Conservation (phyloP, 805 yeast genomes). For the Saccharomycopsis sp. region DNA sequence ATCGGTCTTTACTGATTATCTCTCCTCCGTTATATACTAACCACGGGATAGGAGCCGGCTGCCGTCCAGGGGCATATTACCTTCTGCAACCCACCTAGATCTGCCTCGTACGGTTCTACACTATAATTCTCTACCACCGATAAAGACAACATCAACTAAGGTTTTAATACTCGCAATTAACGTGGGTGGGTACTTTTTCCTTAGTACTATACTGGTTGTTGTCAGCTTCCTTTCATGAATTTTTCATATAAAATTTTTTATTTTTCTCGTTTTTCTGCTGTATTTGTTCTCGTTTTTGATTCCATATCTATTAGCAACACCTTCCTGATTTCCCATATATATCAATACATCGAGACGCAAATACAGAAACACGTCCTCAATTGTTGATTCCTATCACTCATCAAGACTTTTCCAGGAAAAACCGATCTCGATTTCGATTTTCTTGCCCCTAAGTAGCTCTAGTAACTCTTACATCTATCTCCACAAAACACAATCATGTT, state of each 20-base stretch:
- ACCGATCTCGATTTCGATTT: neutral
- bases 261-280: neutral
- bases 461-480: too few species aligned
- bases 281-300: neutral
- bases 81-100: too few species aligned
- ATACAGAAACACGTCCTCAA: neutral
- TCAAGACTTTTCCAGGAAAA: neutral
- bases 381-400: neutral
- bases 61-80: too few species aligned
- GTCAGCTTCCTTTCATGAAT: slow-evolving; percentile 1
- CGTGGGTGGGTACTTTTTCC: neutral
- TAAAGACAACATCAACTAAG: neutral
- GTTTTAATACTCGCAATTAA: neutral
- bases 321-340: neutral
- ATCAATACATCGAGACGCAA: neutral
- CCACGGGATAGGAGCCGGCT: neutral
- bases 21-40: neutral
- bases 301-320: neutral
- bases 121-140: neutral
- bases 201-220: neutral
- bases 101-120: neutral
- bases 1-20: neutral
- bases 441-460: too few species aligned
- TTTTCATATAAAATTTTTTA: slow-evolving; percentile 1
- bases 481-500: slow-evolving; percentile 9